Conservation (phyloP, 768 basidiomycete species). For the Lepiota venenata region DNA sequence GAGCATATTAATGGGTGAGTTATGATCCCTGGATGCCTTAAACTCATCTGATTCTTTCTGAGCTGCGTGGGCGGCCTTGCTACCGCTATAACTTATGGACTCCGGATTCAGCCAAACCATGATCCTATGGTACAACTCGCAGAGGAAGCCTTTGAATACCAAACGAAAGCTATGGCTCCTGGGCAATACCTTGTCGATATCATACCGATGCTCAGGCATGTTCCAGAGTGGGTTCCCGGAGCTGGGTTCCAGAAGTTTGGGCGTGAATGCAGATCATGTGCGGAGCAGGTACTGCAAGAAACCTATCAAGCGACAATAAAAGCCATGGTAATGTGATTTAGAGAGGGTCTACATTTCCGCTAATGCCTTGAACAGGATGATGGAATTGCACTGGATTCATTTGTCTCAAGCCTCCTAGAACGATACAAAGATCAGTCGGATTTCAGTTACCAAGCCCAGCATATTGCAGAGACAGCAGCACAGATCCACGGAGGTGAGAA, state of each 20-base stretch:
- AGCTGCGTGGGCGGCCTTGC: neutral
- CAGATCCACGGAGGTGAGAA: conserved; percentile 2
- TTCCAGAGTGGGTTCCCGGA: too few species aligned
- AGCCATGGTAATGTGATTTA: too few species aligned
- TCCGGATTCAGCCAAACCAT: conserved; percentile 2
- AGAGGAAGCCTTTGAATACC: neutral
- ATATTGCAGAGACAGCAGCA: neutral
- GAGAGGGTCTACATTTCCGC: neutral
- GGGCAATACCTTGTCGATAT: too few species aligned
- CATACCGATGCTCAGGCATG: conserved; percentile 4
- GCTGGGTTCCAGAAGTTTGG: neutral
- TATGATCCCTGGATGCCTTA: too few species aligned
- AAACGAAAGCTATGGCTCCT: neutral
- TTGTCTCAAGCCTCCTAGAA: neutral
- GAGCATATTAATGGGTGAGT: neutral
- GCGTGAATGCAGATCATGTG: neutral
- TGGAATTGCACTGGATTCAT: neutral
- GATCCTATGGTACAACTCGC: neutral
- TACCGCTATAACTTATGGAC: too few species aligned
- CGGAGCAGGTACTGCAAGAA: neutral
- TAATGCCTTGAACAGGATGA: conserved; percentile 3
- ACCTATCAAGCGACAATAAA: neutral
- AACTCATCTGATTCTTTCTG: too few species aligned
- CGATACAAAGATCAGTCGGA: neutral
- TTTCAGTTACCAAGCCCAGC: neutral